Percentiles rank a stretch among this genome's conserved stretches.
phyloP scores from a whole-genome alignment of 805 yeast species.

The Yamadazyma olivae region DNA sequence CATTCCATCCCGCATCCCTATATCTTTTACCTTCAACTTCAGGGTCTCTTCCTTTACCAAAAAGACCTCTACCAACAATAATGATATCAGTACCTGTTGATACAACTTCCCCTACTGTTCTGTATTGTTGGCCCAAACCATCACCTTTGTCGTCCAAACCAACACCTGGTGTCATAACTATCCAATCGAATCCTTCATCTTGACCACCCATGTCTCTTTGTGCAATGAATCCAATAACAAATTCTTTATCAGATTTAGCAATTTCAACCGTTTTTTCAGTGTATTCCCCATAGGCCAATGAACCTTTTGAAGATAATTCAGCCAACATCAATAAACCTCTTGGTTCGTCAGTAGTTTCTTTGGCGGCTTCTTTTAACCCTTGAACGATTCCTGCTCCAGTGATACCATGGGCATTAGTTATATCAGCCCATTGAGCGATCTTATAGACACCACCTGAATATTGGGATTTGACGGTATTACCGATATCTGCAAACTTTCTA shows the following conservation, averaged over 20 bases:
- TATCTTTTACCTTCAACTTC: constrained; percentile 83
- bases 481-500: constrained; percentile 97
- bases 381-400: constrained; percentile 92
- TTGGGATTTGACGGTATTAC: constrained; percentile 94
- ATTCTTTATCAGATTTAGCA: constrained; percentile 80
- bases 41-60: constrained; percentile 93
- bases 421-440: constrained; percentile 93
- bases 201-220: constrained; percentile 83
- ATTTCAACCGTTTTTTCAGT: constrained; percentile 85
- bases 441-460: constrained; percentile 86
- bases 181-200: constrained; percentile 89
- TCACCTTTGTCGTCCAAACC: constrained; percentile 97
- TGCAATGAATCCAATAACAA: constrained; percentile 96
- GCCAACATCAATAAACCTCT: constrained; percentile 94
- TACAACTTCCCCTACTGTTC: constrained; percentile 85
- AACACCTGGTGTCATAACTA: constrained; percentile 97
- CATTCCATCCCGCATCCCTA: constrained; percentile 92
- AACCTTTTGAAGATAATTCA: constrained; percentile 90
- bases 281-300: constrained; percentile 90
- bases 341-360: constrained; percentile 68
- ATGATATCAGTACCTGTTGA: constrained; percentile 88
- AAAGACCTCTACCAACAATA: constrained; percentile 97
- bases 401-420: constrained; percentile 96
- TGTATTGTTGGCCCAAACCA: constrained; percentile 91
- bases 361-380: constrained; percentile 81